These are phyloP conservation scores for Penicillium sp. DNA, from an alignment of 2,329 filamentous ascomycete species.

Conservation along the genomic window DNA sequence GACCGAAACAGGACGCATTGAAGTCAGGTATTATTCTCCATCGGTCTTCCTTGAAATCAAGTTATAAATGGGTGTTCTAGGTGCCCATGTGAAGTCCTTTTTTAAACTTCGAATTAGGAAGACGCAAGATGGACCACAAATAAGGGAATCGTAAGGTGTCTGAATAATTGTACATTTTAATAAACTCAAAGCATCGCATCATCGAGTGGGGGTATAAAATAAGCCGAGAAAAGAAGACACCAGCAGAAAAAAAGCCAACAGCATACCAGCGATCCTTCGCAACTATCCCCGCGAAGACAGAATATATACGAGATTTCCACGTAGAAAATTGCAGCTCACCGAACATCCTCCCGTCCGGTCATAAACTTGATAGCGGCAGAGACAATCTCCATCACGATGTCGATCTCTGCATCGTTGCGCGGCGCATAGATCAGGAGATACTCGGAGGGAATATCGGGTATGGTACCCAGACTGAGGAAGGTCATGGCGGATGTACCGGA, in stretches of 20 bases:
- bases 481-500: slow-evolving; percentile 65
- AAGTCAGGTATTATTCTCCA: background rate
- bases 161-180: background rate
- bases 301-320: background rate
- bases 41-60: background rate
- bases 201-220: slow-evolving; percentile 22
- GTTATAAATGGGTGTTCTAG: too few species aligned
- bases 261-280: background rate
- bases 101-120: background rate
- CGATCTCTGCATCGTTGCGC: slow-evolving; percentile 40
- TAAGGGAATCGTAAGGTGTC: background rate
- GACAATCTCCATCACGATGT: slow-evolving; percentile 40
- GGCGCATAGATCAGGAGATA: slow-evolving; percentile 46
- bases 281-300: background rate
- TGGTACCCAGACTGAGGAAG: slow-evolving; percentile 54
- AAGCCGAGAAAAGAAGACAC: slow-evolving; percentile 8
- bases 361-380: slow-evolving; percentile 41
- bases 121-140: background rate
- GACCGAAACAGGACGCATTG: background rate
- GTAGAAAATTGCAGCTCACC: slow-evolving; percentile 6
- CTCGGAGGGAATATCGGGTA: slow-evolving; percentile 32
- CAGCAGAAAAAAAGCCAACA: slow-evolving; percentile 9
- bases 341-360: slow-evolving; percentile 35
- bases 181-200: slow-evolving; percentile 4
- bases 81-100: background rate